A percentile compares a stretch with the other conserved stretches of the same genome.
Conservation (phyloP, 495 filamentous ascomycete genomes). For the Penicillium egyptiacum region DNA sequence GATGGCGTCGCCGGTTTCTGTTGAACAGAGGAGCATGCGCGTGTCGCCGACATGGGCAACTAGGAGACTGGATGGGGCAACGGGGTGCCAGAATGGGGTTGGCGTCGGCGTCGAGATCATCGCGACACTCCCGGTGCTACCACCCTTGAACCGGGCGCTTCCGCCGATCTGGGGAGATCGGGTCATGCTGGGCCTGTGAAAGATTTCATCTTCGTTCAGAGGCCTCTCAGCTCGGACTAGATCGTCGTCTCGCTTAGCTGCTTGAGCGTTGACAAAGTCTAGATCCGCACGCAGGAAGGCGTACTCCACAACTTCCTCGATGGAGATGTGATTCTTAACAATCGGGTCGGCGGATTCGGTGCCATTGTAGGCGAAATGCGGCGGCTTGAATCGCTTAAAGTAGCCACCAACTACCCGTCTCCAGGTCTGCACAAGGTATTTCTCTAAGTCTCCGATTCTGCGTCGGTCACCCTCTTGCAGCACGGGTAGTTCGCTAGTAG, state of each 20-base stretch:
- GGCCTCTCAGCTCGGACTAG: constrained; percentile 66
- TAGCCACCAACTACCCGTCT: constrained; percentile 86
- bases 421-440: constrained; percentile 71
- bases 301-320: constrained; percentile 66
- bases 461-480: constrained; percentile 40
- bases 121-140: constrained; percentile 84
- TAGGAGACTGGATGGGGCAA: constrained; percentile 76
- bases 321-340: constrained; percentile 34
- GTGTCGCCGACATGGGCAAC: constrained; percentile 93
- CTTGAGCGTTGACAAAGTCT: constrained; percentile 87
- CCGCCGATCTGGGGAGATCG: constrained; percentile 63
- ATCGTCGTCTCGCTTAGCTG: constrained; percentile 69
- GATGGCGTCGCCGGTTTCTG: constrained; percentile 69
- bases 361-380: constrained; percentile 53
- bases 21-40: constrained; percentile 81
- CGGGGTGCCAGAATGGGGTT: constrained; percentile 92
- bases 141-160: constrained; percentile 78
- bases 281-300: constrained; percentile 90
- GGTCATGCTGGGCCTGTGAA: constrained; percentile 63
- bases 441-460: constrained; percentile 56
- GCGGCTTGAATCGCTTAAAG: constrained; percentile 82
- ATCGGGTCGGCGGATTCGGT: constrained; percentile 15
- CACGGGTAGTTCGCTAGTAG: constrained; percentile 33
- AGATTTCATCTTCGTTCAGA: constrained; percentile 76
- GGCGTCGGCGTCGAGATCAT: constrained; percentile 89